Evolutionary conservation across 176 grass and related monocot genomes (phyloP), one percentile per base, ranked within the genome.

Genomic region (Carex myosuroides): DNA sequence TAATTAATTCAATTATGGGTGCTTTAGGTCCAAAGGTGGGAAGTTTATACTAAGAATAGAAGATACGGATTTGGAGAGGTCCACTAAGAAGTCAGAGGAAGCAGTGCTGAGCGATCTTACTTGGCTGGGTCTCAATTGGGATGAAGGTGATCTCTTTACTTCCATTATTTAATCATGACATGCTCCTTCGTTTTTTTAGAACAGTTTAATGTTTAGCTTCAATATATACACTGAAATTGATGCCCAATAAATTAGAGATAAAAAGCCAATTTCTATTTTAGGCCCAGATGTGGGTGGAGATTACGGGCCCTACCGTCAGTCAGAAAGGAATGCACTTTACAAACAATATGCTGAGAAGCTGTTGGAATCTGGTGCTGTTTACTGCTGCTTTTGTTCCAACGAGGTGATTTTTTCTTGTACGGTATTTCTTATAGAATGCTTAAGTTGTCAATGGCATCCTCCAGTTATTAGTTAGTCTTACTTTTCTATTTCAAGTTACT

Each of bases 121-220:
- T 50, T 99, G 96, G 93, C 89, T 99, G 66, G 93, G 96, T 30
- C 96, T 99, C 83, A 70, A 90, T 78, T 95, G 93, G 96, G 93
- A 99, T 83, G 96, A 99, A 99, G 96, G 95, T 98, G 37, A 54
- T 50, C 21, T 56, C 59, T 54, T 61, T 60, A 82, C 72, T 56
- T 56, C 12, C 48, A 56, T 70, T 41, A 6, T 48, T 73, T 73
- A 13, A 44, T 39, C 35, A 63, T 8, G 16, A 55, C 57, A 60
- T 21, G 16, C 17, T 71, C 39, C 26, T 26, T 54, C 73, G 33
- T 35, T 87, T 22, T 56, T 22, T 37, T 24, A 81, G 29, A 17
- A 18, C 1, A 39, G 53, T 80, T 18, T 39, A 5, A 39, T 81
- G 60, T 69, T 70, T 70, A n/a, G 16, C 37, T 50, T 63, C 17